These are phyloP conservation scores for Hericium rajendrae DNA, from an alignment of 768 basidiomycete species.

Conservation along the genomic window DNA sequence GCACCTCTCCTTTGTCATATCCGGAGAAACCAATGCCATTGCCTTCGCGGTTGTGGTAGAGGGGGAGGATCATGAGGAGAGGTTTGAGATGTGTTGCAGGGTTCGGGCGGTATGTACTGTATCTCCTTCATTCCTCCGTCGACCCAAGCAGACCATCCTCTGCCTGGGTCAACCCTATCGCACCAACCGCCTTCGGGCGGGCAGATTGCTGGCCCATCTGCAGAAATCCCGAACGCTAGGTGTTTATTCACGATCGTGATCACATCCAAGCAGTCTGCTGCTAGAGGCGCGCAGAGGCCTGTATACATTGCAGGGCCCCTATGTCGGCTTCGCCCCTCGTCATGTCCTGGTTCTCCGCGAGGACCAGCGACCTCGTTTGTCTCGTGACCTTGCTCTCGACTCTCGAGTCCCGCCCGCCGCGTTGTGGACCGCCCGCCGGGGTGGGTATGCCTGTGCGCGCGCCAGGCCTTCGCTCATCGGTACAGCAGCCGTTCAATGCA, in stretches of 20 bases:
- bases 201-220: not conserved
- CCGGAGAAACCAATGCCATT: constrained; percentile 35
- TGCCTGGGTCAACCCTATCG: constrained; percentile 7
- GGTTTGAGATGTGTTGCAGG: constrained; percentile 13
- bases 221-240: not conserved
- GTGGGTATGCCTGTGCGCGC: too few relatives aligned
- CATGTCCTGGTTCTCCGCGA: too few relatives aligned
- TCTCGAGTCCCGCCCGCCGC: too few relatives aligned
- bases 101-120: constrained; percentile 6
- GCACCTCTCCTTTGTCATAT: constrained; percentile 17
- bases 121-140: not conserved
- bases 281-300: too few relatives aligned
- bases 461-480: too few relatives aligned
- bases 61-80: constrained; percentile 9
- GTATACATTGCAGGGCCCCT: too few relatives aligned
- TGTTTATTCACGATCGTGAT: too few relatives aligned
- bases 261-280: too few relatives aligned
- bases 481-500: not conserved
- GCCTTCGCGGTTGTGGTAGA: constrained; percentile 22
- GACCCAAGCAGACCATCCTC: not conserved
- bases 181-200: constrained; percentile 7
- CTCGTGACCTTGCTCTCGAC: too few relatives aligned
- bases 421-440: too few relatives aligned
- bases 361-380: too few relatives aligned
- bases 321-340: too few relatives aligned